Conservation (phyloP, 1,139 yeast species). For the Kodamaea arcana region DNA sequence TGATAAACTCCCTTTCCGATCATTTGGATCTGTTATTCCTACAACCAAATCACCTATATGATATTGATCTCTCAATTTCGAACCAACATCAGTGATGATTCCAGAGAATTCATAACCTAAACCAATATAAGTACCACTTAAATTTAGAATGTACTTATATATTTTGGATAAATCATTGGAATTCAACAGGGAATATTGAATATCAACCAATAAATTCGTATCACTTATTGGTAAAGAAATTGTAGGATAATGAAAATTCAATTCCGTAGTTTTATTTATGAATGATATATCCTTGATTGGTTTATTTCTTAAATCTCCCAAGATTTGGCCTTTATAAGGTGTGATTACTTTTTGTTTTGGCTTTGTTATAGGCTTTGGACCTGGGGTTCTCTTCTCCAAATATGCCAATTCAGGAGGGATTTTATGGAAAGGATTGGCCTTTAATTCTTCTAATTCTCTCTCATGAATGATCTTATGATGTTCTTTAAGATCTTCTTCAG, state of each 20-base stretch:
- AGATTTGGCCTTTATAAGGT: conserved; percentile 7
- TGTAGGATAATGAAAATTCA: conserved; percentile 41
- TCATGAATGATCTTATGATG: conserved; percentile 28
- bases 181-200: conserved; percentile 35
- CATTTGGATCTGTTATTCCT: conserved; percentile 33
- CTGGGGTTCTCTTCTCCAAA: conserved; percentile 26
- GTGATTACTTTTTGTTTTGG: conserved; percentile 3
- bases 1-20: conserved; percentile 36
- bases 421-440: conserved; percentile 35
- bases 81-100: conserved; percentile 29
- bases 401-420: conserved; percentile 45
- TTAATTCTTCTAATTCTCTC: conserved; percentile 21
- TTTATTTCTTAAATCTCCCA: conserved; percentile 30
- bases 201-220: conserved; percentile 33
- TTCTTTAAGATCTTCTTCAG: conserved; percentile 33
- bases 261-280: conserved; percentile 39
- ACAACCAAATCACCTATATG: conserved; percentile 34
- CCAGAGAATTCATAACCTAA: conserved; percentile 45
- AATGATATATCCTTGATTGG: conserved; percentile 41
- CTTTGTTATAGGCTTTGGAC: conserved; percentile 10
- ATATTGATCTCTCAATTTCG: conserved; percentile 19
- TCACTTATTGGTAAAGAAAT: conserved; percentile 33
- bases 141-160: conserved; percentile 32
- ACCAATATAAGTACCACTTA: conserved; percentile 38
- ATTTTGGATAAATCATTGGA: conserved; percentile 39